Evolutionary conservation across 345 rosid species (phyloP).

Genomic region (Eucalyptus polybractea): DNA sequence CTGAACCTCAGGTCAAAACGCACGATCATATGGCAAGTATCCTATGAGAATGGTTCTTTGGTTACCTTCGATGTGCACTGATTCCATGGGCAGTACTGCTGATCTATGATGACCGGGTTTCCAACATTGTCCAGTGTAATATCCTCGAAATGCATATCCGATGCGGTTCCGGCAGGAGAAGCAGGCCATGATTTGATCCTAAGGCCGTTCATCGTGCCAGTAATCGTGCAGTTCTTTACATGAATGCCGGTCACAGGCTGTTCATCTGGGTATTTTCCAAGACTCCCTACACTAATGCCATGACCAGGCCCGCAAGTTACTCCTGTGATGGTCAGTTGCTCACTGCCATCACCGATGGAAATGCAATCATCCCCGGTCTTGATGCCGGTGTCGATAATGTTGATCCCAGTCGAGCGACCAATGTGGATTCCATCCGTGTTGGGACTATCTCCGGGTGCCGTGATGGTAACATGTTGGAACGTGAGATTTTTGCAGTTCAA

Average conservation of each 20-base stretch:
- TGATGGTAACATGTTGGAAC: constrained; percentile 11
- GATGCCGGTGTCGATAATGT: constrained; percentile 16
- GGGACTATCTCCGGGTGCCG: constrained; percentile 25
- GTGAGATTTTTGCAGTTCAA: constrained; percentile 27
- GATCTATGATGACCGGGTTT: constrained; percentile 22
- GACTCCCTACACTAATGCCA: constrained; percentile 56
- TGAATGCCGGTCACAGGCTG: constrained; percentile 16
- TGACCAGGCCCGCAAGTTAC: constrained; percentile 64
- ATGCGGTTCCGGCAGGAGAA: background rate
- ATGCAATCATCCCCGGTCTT: constrained; percentile 59
- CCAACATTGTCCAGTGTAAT: constrained; percentile 12
- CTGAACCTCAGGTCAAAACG: background rate
- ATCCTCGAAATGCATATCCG: constrained; percentile 20
- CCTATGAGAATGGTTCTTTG: background rate
- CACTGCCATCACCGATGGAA: constrained; percentile 41
- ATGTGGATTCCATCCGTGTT: constrained; percentile 73
- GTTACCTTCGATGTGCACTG: background rate
- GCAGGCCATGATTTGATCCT: constrained; percentile 61
- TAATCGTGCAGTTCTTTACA: constrained; percentile 17
- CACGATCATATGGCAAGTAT: background rate
- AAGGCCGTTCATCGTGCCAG: constrained; percentile 19
- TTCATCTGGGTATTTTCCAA: constrained; percentile 27
- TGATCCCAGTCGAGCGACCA: constrained; percentile 21
- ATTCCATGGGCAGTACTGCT: constrained; percentile 18
- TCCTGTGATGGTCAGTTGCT: constrained; percentile 1